Conservation (phyloP, 2,329 filamentous ascomycete species). For the Neophaeococcomyces mojaviensis region DNA sequence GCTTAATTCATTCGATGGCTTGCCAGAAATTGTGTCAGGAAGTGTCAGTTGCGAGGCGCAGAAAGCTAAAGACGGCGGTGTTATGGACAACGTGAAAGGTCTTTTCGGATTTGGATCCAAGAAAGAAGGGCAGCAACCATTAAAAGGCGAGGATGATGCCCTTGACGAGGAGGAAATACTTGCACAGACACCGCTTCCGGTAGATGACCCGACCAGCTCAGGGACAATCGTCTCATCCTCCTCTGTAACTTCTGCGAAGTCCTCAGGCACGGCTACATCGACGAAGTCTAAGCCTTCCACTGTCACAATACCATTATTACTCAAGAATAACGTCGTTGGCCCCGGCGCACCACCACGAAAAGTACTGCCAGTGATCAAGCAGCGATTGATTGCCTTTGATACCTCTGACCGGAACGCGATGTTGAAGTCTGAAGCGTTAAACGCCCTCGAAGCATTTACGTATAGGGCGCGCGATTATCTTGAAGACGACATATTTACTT, state of each 20-base stretch:
- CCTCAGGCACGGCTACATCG: slow-evolving; percentile 39
- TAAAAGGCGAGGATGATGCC: slow-evolving; percentile 55
- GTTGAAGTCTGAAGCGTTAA: slow-evolving; percentile 76
- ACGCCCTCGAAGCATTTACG: slow-evolving; percentile 87
- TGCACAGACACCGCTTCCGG: slow-evolving; percentile 19
- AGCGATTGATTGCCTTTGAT: slow-evolving; percentile 76
- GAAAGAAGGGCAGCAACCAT: slow-evolving; percentile 67
- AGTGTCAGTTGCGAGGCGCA: slow-evolving; percentile 80
- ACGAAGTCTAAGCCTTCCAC: slow-evolving; percentile 42
- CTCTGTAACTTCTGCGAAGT: slow-evolving; percentile 32
- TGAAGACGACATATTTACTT: slow-evolving; percentile 66
- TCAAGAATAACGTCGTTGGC: slow-evolving; percentile 42
- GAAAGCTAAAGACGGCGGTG: slow-evolving; percentile 62
- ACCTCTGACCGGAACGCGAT: slow-evolving; percentile 71
- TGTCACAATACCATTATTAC: slow-evolving; percentile 43
- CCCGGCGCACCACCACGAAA: slow-evolving; percentile 28
- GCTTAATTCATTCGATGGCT: slow-evolving; percentile 64
- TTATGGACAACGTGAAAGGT: slow-evolving; percentile 92
- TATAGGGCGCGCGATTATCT: slow-evolving; percentile 82
- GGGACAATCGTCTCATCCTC: slow-evolving; percentile 26
- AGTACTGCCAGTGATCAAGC: slow-evolving; percentile 48
- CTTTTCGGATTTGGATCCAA: slow-evolving; percentile 90
- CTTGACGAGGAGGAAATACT: slow-evolving; percentile 32
- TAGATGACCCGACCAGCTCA: slow-evolving; percentile 21
- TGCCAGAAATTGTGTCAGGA: slow-evolving; percentile 71